These are phyloP conservation scores for Cordyceps sp. DNA, from an alignment of 2,329 filamentous ascomycete species.

Conservation along the genomic window DNA sequence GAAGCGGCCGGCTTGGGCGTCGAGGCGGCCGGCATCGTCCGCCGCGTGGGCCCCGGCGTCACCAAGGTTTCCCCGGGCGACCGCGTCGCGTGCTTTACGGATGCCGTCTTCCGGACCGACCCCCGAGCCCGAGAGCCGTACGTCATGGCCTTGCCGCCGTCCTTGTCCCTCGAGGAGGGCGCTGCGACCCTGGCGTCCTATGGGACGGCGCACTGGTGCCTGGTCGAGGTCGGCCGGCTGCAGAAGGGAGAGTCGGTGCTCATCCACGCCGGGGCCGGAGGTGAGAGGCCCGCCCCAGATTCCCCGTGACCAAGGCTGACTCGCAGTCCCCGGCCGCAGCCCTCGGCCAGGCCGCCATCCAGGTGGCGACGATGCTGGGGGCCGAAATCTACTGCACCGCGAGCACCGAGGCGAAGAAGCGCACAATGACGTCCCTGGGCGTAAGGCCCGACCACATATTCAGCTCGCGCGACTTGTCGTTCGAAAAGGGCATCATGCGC, in stretches of 20 bases:
- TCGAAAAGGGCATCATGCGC: constrained; percentile 10
- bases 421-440: constrained; percentile 8
- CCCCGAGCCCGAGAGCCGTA: neutral
- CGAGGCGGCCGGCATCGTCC: constrained; percentile 1
- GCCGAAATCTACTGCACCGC: constrained; percentile 22
- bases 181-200: neutral
- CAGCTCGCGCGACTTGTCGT: constrained; percentile 11
- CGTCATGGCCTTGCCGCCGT: neutral
- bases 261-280: constrained; percentile 1
- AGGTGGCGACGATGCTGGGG: constrained; percentile 15
- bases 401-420: constrained; percentile 10
- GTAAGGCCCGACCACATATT: constrained; percentile 14
- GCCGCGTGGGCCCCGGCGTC: neutral
- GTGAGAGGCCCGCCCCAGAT: too few species aligned
- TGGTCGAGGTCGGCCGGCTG: neutral
- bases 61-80: neutral
- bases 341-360: constrained; percentile 20
- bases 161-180: neutral
- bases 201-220: neutral
- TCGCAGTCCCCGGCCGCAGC: constrained; percentile 20
- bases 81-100: neutral
- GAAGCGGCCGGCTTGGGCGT: neutral
- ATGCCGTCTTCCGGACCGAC: neutral
- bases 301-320: too few species aligned
- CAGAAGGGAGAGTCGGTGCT: constrained; percentile 1